Evolutionary conservation across 148 eudicot species (phyloP).

Genomic region (Linanthus parryae): DNA sequence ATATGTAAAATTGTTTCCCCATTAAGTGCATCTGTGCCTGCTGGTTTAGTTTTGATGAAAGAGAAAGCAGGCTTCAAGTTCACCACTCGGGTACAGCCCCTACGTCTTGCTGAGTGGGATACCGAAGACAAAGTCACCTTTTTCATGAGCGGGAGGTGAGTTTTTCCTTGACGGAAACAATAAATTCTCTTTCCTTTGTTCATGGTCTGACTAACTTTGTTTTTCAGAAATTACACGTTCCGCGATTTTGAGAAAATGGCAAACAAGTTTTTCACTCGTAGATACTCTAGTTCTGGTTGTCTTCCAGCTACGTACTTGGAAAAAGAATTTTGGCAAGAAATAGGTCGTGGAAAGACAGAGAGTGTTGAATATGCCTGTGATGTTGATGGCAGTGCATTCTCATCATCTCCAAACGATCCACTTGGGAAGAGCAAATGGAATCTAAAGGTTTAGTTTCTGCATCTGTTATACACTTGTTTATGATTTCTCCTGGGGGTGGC

Average conservation of each 20-base stretch:
- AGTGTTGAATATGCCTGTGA: conserved; percentile 99
- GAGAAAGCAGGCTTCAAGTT: conserved; percentile 89
- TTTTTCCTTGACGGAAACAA: conserved; percentile 6
- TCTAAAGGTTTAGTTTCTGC: conserved; percentile 68
- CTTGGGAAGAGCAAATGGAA: conserved; percentile 98
- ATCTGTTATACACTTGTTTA: too few relatives aligned
- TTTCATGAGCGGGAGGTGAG: conserved; percentile 95
- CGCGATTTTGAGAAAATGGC: conserved; percentile 99
- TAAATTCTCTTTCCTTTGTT: conserved; percentile 4
- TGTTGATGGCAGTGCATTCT: conserved; percentile 99
- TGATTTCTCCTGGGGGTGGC: too few relatives aligned
- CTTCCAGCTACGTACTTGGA: conserved; percentile 84
- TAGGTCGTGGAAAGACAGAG: conserved; percentile 86
- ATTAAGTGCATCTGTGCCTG: conserved; percentile 80
- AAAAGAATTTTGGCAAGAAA: conserved; percentile 98
- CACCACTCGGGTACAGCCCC: conserved; percentile 91
- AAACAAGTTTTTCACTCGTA: conserved; percentile 87
- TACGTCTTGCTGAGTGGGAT: conserved; percentile 98
- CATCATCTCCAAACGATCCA: conserved; percentile 77
- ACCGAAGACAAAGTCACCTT: conserved; percentile 88
- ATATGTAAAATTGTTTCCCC: conserved; percentile 96
- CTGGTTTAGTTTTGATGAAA: conserved; percentile 85
- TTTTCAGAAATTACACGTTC: conserved; percentile 81
- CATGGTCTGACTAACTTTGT: conserved; percentile 17
- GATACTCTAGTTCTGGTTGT: conserved; percentile 74